Base-by-base conservation (phyloP, 202 grass and related monocot species). In the Setaria viridis region DNA sequence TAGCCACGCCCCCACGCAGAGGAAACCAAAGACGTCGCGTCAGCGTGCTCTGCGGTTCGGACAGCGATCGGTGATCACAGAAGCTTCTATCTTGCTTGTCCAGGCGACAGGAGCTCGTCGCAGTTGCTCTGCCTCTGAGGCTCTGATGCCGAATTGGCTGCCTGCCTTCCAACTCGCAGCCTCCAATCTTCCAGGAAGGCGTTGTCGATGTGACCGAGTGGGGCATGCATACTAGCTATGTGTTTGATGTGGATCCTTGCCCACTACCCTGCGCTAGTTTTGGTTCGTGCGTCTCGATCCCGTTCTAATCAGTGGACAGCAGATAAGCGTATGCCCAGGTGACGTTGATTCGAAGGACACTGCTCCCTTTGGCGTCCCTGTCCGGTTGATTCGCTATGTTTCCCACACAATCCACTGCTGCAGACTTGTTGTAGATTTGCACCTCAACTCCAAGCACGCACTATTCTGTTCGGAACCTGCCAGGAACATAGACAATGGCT, bases 401-500 rank as follows among this genome's bases (percentile, higher is more conserved):
- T 30, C 12, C 12, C 57, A 19, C 56, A 35, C 47, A 20, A 50
- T 29, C 45, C 46, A 7, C 19, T 46, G 70, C 25, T 57, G 19
- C 3, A 35, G 34, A 35, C 34, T 35, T 47, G 15, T 55, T 5
- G 51, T 6, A 19, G 54, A 43, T 8, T 49, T 3, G 47, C 2
- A 12, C 9, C 9, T 11, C 4, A 35, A 35, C 34, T 35, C 34
- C 39, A 41, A 5, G 39, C 73, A 42, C 12, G 33, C 50, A 13
- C 35, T 29, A 49, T 4, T 30, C 9, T 62, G 8, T 20, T 41
- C 55, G 62, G 79, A 87, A 87, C 79, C 49, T 87, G 30, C 69
- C 35, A 14, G 70, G 60, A 81, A 75, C 32, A 14, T 20, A 12
- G 83, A 59, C 7, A 78, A 25, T 12, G 14, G 15, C 35, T 41